Base-by-base conservation (phyloP, 108 stramenopile species). In the Nitzschia sp. region DNA sequence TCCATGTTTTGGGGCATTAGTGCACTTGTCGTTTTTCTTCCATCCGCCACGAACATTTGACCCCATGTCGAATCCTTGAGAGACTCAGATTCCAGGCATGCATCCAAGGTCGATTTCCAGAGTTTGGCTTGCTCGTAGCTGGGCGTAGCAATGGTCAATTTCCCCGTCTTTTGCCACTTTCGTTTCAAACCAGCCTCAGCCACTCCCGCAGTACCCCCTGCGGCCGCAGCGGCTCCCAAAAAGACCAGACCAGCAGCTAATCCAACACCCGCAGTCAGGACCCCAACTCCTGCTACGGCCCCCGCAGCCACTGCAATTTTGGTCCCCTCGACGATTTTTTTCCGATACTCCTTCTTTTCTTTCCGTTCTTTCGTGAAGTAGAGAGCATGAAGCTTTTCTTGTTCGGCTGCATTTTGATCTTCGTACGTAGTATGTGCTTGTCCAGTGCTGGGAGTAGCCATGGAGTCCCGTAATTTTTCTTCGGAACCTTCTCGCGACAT, bases 261-360 rank as follows among this genome's bases (percentile, higher is more conserved):
- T 17, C 91, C 89, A 18, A 88, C 75, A 11, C 95, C 95, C 15
- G 91, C 88, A 15, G 95, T 96, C 19, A 94, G 51, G 2, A 93
- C 79, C 13, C 89, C 86, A 11, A 88, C 76, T 2, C 89, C 86
- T 18, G 84, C 77, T 36, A 84, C 88, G n/a, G 87, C 91, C 42
- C 82, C 87, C 3, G 90, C 81, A 1, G 85, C 77, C 4, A 85
- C 89, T 6, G 88, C 95, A 46, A 89, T 67, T 51, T 92, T 90
- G 18, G 88, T 78, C 0, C 86, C 87, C 19, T 82, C 74, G 0
- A 85, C 71, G 19, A 91, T 48, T 6, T 65, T 63, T 65, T 92
- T 86, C 60, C 75, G 64, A 29, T 42, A 55, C 0, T 48, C 67
- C 19, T 68, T 58, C 70, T 68, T 76, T 25, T 65, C 76, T 65